Evolutionary conservation across 148 eudicot genomes (phyloP), one percentile per base, ranked within the genome.

Genomic region (Suaeda aralocaspica): DNA sequence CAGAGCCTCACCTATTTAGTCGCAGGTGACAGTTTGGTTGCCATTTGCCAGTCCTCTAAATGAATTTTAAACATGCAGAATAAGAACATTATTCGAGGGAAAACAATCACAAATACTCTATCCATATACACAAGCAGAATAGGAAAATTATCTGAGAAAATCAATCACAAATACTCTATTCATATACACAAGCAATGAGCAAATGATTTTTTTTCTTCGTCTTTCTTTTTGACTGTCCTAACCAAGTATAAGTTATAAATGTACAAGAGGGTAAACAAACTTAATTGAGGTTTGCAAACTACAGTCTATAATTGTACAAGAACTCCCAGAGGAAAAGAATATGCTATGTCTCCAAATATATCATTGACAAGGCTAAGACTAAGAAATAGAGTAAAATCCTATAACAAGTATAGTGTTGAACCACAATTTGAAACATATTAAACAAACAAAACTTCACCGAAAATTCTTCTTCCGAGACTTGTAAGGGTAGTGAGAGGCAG

Each of bases 381-480:
- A 72, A 51, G 30, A 62, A 36, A 44, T 60, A 16, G 6, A 24
- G 13, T 18, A 49, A 19, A 58, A 12, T 16, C 46, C 49, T 41
- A 22, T 53, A 29, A 30, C 14, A 39, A 46, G 57, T 62, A 44
- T 39, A 69, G 19, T 45, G 49, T 53, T 61, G 56, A 66, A 64
- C 1, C 30, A 60, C 22, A 28, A 51, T 69, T 9, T 28, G 29
- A 22, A 28, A 26, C 53, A 57, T 15, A 69, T 24, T 36, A 46
- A 74, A 26, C 63, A 28, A 64, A 56, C 66, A 28, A 72, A 39
- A 74, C 62, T 86, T 92, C 87, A 88, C 90, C 89, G 82, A 59
- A 68, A 77, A 63, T 41, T 39, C 84, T 81, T 93, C 87, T 74
- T 93, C 67, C 76, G 86, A 29, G 87, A 84, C 74, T 80, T 93